Conservation (phyloP, 306 rosid genomes). For the Rosa lucieae region DNA sequence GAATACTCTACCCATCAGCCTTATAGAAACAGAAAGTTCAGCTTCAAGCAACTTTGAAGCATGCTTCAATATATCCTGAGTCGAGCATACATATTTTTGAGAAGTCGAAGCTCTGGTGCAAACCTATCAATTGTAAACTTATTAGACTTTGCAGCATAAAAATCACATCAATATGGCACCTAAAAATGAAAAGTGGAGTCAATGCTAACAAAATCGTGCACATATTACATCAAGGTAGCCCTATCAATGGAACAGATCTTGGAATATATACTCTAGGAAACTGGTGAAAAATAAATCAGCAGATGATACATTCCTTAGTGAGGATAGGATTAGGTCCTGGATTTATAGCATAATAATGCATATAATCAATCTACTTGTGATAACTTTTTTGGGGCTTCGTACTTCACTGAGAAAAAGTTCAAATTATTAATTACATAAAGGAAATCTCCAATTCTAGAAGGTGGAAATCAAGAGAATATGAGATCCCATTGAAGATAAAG, state of each 20-base stretch:
- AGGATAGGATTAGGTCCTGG: background rate
- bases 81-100: constrained; percentile 59
- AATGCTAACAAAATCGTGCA: background rate
- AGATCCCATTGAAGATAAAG: background rate
- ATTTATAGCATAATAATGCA: background rate
- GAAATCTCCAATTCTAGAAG: background rate
- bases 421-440: background rate
- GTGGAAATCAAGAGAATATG: background rate
- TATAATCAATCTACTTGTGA: background rate
- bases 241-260: background rate
- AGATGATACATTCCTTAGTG: background rate
- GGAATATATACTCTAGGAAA: background rate
- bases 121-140: constrained; percentile 51
- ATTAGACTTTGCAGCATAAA: background rate
- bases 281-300: background rate
- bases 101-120: constrained; percentile 83
- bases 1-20: constrained; percentile 66
- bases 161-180: background rate
- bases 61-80: constrained; percentile 76
- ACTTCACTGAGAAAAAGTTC: background rate
- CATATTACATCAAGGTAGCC: background rate
- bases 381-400: background rate
- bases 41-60: constrained; percentile 84
- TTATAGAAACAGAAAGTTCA: constrained; percentile 85
- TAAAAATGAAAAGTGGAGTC: background rate